Base-by-base conservation (phyloP, 805 yeast genomes). In the Candida ipomoeae region DNA sequence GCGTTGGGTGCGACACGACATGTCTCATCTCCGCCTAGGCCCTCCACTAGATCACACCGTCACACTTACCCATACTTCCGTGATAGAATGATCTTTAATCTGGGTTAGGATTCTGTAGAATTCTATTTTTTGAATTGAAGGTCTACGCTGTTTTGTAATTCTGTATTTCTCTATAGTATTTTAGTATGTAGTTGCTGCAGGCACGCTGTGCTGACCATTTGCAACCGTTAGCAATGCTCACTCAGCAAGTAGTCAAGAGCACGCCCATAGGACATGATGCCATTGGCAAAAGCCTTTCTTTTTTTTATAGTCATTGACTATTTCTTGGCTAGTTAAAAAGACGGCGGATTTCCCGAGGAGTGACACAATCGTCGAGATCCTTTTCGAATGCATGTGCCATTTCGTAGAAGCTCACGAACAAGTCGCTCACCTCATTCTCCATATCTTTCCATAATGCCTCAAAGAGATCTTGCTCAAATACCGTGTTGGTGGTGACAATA, bases 361-460 rank as follows among this genome's bases (percentile, higher is more conserved):
- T 70, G 51, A 84, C 77, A 44, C 70, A 73, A 34, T 72, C 65
- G 35, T 74, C 80, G n/a, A 77, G 68, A 35, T 82, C 85, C 47
- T 72, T 71, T 56, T 84, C 86, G 52, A 76, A 75, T 10, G 57
- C 48, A 44, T 76, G 81, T 33, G 85, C 74, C 17, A 87, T 73
- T 1, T 73, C 69, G 54, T 75, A 76, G 50, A 90, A 67, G 43
- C 81, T 75, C 54, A 77, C 67, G 56, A 84, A 81, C 23, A 81
- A 70, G 6, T 77, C 73, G 18, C 80, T 77, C 56, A 83, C 84
- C 54, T 82, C 81, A 18, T 81, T 82, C 56, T 85, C 89, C 51
- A 87, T 68, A 17, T 86, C 82, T 14, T 76, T 71, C 94, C 96
- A 85, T 49, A 89, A 74, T 59, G 77, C 80, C 36, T 79, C 82